Evolutionary conservation across 257 asterid species (phyloP).

Genomic region (Scutellaria barbata): DNA sequence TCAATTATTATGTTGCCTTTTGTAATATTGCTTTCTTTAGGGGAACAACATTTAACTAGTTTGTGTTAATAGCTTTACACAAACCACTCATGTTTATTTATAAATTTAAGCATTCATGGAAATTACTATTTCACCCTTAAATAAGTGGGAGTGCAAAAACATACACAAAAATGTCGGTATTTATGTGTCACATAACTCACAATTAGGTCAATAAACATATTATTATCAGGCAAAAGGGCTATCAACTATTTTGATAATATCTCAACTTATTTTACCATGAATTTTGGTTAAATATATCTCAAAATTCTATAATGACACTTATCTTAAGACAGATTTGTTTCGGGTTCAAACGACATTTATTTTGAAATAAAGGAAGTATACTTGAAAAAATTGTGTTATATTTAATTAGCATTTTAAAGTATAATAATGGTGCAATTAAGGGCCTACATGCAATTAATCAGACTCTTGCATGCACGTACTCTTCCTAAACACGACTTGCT

Average conservation of each 20-base stretch:
- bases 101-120: neutral
- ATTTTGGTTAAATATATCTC: no score
- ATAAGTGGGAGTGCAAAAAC: neutral
- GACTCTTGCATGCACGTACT: slow-evolving; percentile 2
- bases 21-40: neutral
- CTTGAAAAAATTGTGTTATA: no score
- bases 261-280: no score
- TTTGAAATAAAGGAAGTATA: no score
- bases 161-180: no score
- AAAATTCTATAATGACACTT: no score
- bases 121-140: neutral
- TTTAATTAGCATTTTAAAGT: neutral
- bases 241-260: no score
- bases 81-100: neutral
- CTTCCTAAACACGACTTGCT: slow-evolving; percentile 8
- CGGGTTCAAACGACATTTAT: no score
- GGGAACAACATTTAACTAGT: neutral
- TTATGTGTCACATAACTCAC: no score
- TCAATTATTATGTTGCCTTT: neutral
- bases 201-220: no score
- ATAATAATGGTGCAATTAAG: neutral
- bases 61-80: neutral
- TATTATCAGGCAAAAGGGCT: no score
- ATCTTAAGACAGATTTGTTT: no score
- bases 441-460: neutral